phyloP scores from a whole-genome alignment of 2,329 filamentous ascomycete species.

The Tolypocladium sp. region DNA sequence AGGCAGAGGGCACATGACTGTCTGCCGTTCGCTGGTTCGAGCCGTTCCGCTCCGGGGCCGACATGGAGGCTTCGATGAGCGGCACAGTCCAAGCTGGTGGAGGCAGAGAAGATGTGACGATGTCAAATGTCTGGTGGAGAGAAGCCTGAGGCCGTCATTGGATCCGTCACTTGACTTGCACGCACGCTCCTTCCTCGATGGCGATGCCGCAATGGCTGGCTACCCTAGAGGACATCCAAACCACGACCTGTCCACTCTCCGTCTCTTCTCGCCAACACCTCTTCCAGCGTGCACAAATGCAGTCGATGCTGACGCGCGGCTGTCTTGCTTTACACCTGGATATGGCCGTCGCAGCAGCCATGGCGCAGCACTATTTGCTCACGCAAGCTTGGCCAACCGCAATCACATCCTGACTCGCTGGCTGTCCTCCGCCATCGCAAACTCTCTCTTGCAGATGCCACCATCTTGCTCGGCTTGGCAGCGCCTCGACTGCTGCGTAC shows the following conservation, averaged over 20 bases:
- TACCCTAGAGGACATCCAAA: not conserved
- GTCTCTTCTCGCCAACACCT: not conserved
- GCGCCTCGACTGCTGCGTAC: too few species aligned
- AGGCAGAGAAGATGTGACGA: not conserved
- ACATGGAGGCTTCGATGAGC: not conserved
- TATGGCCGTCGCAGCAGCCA: too few species aligned
- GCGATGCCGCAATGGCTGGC: not conserved
- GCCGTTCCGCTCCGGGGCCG: not conserved
- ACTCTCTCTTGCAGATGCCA: not conserved
- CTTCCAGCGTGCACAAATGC: not conserved
- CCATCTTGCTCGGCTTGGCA: not conserved
- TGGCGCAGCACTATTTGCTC: too few species aligned
- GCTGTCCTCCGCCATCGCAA: not conserved
- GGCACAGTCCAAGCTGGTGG: not conserved
- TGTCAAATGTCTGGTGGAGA: too few species aligned
- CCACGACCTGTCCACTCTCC: not conserved
- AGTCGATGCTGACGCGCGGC: too few species aligned
- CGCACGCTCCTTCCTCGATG: too few species aligned
- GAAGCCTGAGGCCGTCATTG: too few species aligned
- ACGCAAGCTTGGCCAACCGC: too few species aligned
- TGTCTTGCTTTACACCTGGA: too few species aligned
- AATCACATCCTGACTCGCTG: too few species aligned
- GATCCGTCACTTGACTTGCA: too few species aligned
- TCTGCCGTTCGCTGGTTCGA: not conserved
- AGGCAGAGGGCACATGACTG: not conserved